A percentile compares a stretch with the other conserved stretches of the same genome.
Conservation (phyloP, 2,329 filamentous ascomycete genomes). For the Xylariaceae sp. region DNA sequence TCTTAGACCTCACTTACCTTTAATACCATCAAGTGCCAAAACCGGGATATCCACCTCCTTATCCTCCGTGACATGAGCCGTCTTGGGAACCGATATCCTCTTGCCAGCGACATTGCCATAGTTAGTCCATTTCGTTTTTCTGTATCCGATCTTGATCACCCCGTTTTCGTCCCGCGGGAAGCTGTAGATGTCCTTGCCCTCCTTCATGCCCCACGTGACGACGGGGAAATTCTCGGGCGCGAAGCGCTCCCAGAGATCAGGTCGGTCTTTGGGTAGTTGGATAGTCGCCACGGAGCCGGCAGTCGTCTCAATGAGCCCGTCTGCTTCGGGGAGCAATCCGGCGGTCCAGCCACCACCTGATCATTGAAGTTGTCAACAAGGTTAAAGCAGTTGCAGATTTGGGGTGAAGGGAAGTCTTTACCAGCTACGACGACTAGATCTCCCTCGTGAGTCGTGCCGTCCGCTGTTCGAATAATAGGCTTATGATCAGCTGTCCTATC, state of each 20-base stretch:
- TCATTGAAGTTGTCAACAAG: slow-evolving; percentile 19
- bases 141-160: slow-evolving; percentile 57
- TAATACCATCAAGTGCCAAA: slow-evolving; percentile 35
- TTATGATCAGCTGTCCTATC: slow-evolving; percentile 7
- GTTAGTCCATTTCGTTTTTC: slow-evolving; percentile 52
- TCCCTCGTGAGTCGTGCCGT: slow-evolving; percentile 25
- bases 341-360: slow-evolving; percentile 35
- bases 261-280: slow-evolving; percentile 47
- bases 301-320: slow-evolving; percentile 33
- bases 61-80: slow-evolving; percentile 28
- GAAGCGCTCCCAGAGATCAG: slow-evolving; percentile 49
- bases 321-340: slow-evolving; percentile 29
- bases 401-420: slow-evolving; percentile 4
- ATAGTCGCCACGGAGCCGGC: slow-evolving; percentile 40
- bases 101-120: slow-evolving; percentile 31
- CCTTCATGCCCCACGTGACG: slow-evolving; percentile 48
- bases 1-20: slow-evolving; percentile 31
- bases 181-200: slow-evolving; percentile 54
- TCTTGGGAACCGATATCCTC: slow-evolving; percentile 36
- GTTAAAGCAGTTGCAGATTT: background rate
- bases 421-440: slow-evolving; percentile 46
- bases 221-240: slow-evolving; percentile 53
- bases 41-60: slow-evolving; percentile 32
- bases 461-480: slow-evolving; percentile 30
- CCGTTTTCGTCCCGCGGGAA: slow-evolving; percentile 53